phyloP scores from a whole-genome alignment of 352 stramenopile species.

The Phytophthora meadii region DNA sequence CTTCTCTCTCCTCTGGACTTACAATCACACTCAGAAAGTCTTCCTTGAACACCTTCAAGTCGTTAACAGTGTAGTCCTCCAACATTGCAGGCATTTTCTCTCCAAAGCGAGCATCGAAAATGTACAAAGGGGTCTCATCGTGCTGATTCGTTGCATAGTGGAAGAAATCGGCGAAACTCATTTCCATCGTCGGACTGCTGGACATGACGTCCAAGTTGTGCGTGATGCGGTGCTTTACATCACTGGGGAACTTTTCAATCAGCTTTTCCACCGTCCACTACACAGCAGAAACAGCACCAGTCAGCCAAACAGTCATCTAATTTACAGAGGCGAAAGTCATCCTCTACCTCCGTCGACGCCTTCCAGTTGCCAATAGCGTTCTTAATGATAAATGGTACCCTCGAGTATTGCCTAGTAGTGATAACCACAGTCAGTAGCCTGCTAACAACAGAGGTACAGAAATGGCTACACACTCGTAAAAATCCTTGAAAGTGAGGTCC shows the following conservation, averaged over 20 bases:
- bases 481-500: conserved; percentile 69
- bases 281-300: conserved; percentile 10
- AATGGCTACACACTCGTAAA: conserved; percentile 65
- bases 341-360: conserved; percentile 60
- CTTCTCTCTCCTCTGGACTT: conserved; percentile 24
- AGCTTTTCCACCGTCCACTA: conserved; percentile 83
- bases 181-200: conserved; percentile 61
- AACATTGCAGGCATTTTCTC: conserved; percentile 82
- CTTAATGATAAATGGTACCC: conserved; percentile 76
- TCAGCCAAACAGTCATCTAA: conserved; percentile 2
- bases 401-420: conserved; percentile 64
- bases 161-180: conserved; percentile 81
- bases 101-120: conserved; percentile 86
- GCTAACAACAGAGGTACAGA: background rate
- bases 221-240: conserved; percentile 69
- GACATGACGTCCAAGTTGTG: conserved; percentile 84
- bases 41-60: conserved; percentile 79
- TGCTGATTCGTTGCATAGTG: conserved; percentile 69
- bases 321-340: background rate
- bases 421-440: conserved; percentile 8
- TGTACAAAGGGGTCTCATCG: conserved; percentile 89
- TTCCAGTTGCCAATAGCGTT: conserved; percentile 77
- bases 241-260: conserved; percentile 47
- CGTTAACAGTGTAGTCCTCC: conserved; percentile 66
- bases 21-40: conserved; percentile 66